phyloP scores from a whole-genome alignment of 2,329 filamentous ascomycete genomes.

The Tolypocladium cylindrosporum region DNA sequence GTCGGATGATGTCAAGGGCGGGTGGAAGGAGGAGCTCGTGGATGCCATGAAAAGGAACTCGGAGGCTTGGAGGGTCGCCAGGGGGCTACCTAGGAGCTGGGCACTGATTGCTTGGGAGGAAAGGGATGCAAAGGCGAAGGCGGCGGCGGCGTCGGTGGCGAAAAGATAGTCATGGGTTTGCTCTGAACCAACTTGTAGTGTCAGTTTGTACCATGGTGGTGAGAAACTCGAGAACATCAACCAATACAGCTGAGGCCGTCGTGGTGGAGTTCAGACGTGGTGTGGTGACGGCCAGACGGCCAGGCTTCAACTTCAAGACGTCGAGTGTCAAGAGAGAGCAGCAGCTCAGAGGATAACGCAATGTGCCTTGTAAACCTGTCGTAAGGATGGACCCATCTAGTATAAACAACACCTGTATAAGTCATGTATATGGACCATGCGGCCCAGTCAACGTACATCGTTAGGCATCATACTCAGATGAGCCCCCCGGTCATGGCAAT shows the following conservation, averaged over 20 bases:
- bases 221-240: not conserved
- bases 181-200: not conserved
- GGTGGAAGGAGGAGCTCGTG: conserved; percentile 9
- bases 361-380: not conserved
- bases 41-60: conserved; percentile 6
- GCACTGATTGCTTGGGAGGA: conserved; percentile 1
- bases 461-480: conserved; percentile 1
- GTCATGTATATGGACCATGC: not conserved
- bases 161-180: not conserved
- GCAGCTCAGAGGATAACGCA: no score
- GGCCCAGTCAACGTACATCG: not conserved
- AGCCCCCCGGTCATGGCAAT: conserved; percentile 7
- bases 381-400: not conserved
- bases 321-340: not conserved
- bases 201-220: not conserved
- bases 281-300: no score
- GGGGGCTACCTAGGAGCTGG: conserved; percentile 7
- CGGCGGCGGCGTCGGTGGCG: not conserved
- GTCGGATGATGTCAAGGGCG: conserved; percentile 3
- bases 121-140: not conserved
- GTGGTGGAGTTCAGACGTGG: no score
- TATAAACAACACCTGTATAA: not conserved
- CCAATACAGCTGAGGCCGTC: not conserved
- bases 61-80: conserved; percentile 11
- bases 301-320: no score